These are phyloP conservation scores for Mortierella sp. DNA, from an alignment of 371 early-diverging fungal genomes.

Conservation along the genomic window DNA sequence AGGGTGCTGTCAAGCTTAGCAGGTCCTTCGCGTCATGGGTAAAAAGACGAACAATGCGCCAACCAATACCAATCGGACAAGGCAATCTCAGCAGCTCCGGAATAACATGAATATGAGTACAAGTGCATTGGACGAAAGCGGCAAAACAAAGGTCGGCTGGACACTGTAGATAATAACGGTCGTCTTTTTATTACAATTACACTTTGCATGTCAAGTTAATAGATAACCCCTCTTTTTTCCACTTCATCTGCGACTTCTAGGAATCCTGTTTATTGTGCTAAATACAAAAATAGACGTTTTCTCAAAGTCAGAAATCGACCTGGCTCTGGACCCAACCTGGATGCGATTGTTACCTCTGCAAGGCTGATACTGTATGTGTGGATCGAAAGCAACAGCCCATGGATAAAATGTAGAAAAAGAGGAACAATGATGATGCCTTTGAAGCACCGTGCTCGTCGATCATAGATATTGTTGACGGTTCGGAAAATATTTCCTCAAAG, in stretches of 20 bases:
- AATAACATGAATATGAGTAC: no score
- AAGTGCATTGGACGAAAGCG: background rate
- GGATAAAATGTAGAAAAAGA: background rate
- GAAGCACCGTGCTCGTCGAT: background rate
- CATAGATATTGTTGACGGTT: background rate
- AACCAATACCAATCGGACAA: no score
- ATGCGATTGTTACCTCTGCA: background rate
- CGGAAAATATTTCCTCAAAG: background rate
- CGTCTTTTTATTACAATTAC: background rate
- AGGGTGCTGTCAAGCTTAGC: no score
- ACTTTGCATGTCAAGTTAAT: background rate
- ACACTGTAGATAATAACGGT: background rate
- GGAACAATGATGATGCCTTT: background rate
- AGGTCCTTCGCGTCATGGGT: no score
- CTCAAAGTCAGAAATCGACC: background rate
- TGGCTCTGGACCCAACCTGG: background rate
- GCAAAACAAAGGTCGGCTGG: conserved; percentile 1
- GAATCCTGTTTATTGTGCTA: background rate
- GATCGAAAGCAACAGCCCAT: background rate
- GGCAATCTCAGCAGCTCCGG: no score
- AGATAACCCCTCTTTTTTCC: background rate
- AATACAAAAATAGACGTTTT: no score
- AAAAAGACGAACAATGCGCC: no score
- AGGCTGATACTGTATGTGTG: background rate
- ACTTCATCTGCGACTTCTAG: background rate